Evolutionary conservation across 768 basidiomycete species (phyloP).

Genomic region (Ramaria rubella): DNA sequence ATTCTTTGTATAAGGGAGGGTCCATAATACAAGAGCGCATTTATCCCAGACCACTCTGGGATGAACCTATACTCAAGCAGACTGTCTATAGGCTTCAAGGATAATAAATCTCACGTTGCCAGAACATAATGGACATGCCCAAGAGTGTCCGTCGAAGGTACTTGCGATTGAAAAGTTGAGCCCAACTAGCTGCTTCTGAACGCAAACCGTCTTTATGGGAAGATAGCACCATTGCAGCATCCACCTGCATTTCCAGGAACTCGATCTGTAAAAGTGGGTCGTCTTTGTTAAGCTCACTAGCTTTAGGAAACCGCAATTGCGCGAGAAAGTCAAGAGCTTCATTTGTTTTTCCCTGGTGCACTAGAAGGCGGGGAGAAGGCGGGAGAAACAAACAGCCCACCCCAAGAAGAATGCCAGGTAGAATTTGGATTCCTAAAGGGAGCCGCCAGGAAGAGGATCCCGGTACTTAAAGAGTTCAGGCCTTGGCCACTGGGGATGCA

Average conservation of each 20-base stretch:
- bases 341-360: slow-evolving; percentile 45
- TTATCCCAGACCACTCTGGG: slow-evolving; percentile 83
- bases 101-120: slow-evolving; percentile 56
- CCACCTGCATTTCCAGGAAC: slow-evolving; percentile 69
- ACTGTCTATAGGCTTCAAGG: not conserved
- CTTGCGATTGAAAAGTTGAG: slow-evolving; percentile 43
- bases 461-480: slow-evolving; percentile 35
- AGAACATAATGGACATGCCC: slow-evolving; percentile 71
- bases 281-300: slow-evolving; percentile 34
- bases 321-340: slow-evolving; percentile 57
- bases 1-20: slow-evolving; percentile 62
- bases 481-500: not conserved
- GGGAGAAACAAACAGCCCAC: slow-evolving; percentile 48
- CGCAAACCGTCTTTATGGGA: slow-evolving; percentile 15
- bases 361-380: slow-evolving; percentile 54
- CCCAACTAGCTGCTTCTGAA: slow-evolving; percentile 45
- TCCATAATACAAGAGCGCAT: slow-evolving; percentile 77
- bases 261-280: slow-evolving; percentile 62
- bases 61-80: not conserved
- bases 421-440: slow-evolving; percentile 63
- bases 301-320: slow-evolving; percentile 43
- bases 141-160: slow-evolving; percentile 60
- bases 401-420: slow-evolving; percentile 61
- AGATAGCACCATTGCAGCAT: slow-evolving; percentile 46
- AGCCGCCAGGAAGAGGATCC: slow-evolving; percentile 70